Evolutionary conservation across 2,329 filamentous ascomycete species (phyloP), one percentile per base, ranked within the genome.

Genomic region (Clathrospora elynae): DNA sequence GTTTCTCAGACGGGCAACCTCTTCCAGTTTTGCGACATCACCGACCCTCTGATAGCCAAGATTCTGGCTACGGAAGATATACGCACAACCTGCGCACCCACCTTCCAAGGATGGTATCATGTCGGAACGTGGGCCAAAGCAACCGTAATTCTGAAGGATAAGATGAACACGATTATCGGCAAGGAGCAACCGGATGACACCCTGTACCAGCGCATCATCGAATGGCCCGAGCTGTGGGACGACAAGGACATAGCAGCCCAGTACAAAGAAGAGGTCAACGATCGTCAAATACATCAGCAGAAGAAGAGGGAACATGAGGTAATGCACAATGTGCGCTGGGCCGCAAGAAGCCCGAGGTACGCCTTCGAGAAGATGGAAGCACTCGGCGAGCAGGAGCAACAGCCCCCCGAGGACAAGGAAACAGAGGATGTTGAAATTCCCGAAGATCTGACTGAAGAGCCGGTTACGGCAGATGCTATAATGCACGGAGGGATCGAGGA

Each of bases 21-120:
- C 35, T 99, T 90, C 87, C 93, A 97, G 75, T 81, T 95, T 17
- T 95, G 90, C 72, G 93, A 99, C 67, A 86, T 97, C 40, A 86
- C 83, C 0, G 92, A 97, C 59, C 88, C 90, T 0, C 64, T 91
- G 1, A 75, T 97, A 1, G 73, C 75, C 1, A 69, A 75, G 8
- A 73, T 96, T 3, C 77, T 96, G 25, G 78, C 84, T 13, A 80
- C 82, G 0, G 76, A 84, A 0, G 76, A 82, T 4, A 63, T 77
- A 2, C 66, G 71, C 22, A 52, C 53, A 3, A 71, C 73, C 3
- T 76, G 73, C 38, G 76, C 80, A 31, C 59, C 57, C 5, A 66
- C 70, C 13, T 67, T 62, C 9, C 88, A 89, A 57, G 92, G 92
- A 1, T 99, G 89, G 89, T 96, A 85, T 64, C 82, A 85, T 51